Evolutionary conservation across 768 basidiomycete genomes (phyloP).

Genomic region (Termitomyces sp.): DNA sequence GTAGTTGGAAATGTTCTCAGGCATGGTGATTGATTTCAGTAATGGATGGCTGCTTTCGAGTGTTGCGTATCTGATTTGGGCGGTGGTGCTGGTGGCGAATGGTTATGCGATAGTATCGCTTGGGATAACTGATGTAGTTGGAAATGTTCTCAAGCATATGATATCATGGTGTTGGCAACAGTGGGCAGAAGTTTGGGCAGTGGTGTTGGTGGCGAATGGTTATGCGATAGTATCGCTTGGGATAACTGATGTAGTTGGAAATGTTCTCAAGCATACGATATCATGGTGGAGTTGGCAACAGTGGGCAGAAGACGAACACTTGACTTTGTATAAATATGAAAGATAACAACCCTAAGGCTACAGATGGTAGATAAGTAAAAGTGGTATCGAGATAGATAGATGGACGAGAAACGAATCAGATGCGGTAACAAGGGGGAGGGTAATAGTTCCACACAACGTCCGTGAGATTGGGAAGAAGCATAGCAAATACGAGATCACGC

Average conservation of each 20-base stretch:
- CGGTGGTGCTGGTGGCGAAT: constrained; percentile 49
- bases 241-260: not conserved
- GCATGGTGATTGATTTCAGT: constrained; percentile 45
- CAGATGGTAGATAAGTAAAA: not conserved
- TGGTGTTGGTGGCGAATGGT: constrained; percentile 49
- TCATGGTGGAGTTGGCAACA: too few species aligned
- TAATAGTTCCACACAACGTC: constrained; percentile 7
- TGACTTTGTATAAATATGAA: too few species aligned
- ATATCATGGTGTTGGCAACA: too few species aligned
- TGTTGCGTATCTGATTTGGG: constrained; percentile 47
- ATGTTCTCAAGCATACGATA: too few species aligned
- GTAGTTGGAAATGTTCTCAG: too few species aligned
- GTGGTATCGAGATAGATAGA: not conserved
- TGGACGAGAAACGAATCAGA: too few species aligned
- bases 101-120: constrained; percentile 51
- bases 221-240: constrained; percentile 51
- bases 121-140: constrained; percentile 5
- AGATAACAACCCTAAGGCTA: constrained; percentile 8
- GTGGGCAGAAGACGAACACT: too few species aligned
- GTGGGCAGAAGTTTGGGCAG: constrained; percentile 46
- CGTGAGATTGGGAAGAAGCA: not conserved
- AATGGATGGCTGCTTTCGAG: constrained; percentile 35
- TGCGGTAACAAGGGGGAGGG: not conserved
- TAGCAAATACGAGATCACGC: constrained; percentile 44
- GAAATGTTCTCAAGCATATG: too few species aligned